These are phyloP conservation scores for Lactarius tabidus DNA, from an alignment of 768 basidiomycete species.

Conservation along the genomic window DNA sequence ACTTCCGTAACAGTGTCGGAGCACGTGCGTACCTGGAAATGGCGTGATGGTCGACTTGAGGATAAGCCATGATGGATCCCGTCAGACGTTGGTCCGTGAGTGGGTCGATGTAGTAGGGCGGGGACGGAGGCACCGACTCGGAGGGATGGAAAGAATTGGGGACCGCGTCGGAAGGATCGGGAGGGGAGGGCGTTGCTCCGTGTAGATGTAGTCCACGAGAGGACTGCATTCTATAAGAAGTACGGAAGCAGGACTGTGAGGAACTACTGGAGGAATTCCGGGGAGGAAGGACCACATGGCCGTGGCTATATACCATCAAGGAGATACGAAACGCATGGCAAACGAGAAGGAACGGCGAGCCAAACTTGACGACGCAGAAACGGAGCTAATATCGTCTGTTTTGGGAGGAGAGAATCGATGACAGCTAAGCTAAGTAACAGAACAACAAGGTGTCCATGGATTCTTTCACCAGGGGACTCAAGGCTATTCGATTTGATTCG, in stretches of 20 bases:
- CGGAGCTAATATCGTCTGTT: background rate
- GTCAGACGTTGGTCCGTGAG: slow-evolving; percentile 16
- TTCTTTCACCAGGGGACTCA: background rate
- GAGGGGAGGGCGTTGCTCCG: slow-evolving; percentile 10
- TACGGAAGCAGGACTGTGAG: background rate
- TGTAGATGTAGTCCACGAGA: slow-evolving; percentile 19
- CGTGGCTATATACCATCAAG: slow-evolving; percentile 12
- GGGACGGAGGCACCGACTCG: slow-evolving; percentile 3
- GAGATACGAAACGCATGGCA: slow-evolving; percentile 1
- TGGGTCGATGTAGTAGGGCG: slow-evolving; percentile 8
- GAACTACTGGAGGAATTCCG: slow-evolving; percentile 1
- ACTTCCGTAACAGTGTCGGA: background rate
- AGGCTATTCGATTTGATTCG: slow-evolving; percentile 9
- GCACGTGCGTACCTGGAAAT: slow-evolving; percentile 3
- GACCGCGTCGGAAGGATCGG: slow-evolving; percentile 1
- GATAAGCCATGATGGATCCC: slow-evolving; percentile 16
- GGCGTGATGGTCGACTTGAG: slow-evolving; percentile 11
- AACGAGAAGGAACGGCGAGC: background rate
- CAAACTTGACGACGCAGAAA: slow-evolving; percentile 15
- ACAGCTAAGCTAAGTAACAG: background rate
- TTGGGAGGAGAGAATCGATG: background rate
- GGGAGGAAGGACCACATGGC: slow-evolving; percentile 9
- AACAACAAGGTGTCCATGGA: background rate
- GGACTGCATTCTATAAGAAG: slow-evolving; percentile 8
- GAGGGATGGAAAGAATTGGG: slow-evolving; percentile 8